Evolutionary conservation across 768 basidiomycete species (phyloP).

Genomic region (Mycena galopus): DNA sequence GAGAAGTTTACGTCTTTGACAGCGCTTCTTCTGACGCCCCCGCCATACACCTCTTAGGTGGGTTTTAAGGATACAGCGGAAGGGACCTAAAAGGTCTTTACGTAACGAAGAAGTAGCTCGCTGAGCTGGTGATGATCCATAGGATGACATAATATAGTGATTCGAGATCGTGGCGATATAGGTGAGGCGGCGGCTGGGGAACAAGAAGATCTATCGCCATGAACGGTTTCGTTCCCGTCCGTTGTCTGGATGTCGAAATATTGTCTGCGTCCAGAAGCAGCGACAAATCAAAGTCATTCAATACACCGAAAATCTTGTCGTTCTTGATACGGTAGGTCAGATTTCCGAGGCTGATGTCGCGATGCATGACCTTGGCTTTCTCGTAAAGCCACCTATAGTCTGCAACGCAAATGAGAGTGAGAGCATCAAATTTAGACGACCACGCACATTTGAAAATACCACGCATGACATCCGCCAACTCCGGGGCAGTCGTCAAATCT

Average conservation of each 20-base stretch:
- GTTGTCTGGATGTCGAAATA: constrained; percentile 3
- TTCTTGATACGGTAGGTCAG: constrained; percentile 38
- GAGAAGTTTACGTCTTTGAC: too few relatives aligned
- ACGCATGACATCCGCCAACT: neutral
- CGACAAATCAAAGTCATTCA: constrained; percentile 42
- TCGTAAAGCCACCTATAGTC: constrained; percentile 33
- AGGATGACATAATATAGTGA: too few relatives aligned
- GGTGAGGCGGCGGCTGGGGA: neutral
- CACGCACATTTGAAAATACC: neutral
- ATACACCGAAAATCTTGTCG: constrained; percentile 39
- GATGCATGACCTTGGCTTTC: constrained; percentile 35
- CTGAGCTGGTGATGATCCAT: too few relatives aligned
- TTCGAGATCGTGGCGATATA: too few relatives aligned
- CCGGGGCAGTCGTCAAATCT: neutral
- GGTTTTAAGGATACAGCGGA: too few relatives aligned
- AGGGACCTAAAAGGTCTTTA: too few relatives aligned
- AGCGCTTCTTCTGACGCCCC: too few relatives aligned
- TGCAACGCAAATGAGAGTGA: neutral
- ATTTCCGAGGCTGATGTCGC: constrained; percentile 43
- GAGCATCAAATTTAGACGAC: neutral
- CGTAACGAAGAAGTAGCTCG: too few relatives aligned
- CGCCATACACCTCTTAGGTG: too few relatives aligned
- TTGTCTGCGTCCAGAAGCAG: constrained; percentile 3
- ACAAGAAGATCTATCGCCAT: constrained; percentile 16
- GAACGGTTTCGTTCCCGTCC: neutral